Percentiles rank a stretch among this genome's conserved stretches.
These are phyloP conservation scores for Oryza brachyantha DNA, from an alignment of 176 grass and related monocot species.

Conservation along the genomic window DNA sequence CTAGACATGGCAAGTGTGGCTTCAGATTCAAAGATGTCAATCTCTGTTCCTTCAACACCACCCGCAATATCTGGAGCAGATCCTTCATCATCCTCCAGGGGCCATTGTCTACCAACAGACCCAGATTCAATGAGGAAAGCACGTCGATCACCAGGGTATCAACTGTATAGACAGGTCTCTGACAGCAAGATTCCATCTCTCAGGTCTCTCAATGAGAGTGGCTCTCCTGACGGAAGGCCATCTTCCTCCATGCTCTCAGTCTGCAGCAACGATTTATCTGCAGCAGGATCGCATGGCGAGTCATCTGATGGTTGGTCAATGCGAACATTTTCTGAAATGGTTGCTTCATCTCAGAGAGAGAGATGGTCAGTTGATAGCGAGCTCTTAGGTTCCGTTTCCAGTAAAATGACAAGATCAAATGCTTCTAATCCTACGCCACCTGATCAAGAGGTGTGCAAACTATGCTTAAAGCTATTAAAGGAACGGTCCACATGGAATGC, in stretches of 20 bases:
- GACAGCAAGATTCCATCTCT: conserved; percentile 92
- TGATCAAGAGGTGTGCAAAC: conserved; percentile 66
- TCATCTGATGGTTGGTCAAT: conserved; percentile 97
- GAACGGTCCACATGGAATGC: conserved; percentile 60
- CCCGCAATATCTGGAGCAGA: conserved; percentile 38
- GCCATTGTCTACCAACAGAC: conserved; percentile 35
- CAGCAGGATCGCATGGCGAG: conserved; percentile 47
- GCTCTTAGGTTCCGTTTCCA: conserved; percentile 51
- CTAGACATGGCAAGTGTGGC: conserved; percentile 41
- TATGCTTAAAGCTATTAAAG: conserved; percentile 67
- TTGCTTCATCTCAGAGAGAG: conserved; percentile 71
- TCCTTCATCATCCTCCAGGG: conserved; percentile 50
- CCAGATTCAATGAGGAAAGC: conserved; percentile 64
- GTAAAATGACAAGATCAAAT: conserved; percentile 47
- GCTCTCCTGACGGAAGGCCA: conserved; percentile 54
- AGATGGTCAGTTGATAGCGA: conserved; percentile 85
- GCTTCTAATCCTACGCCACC: conserved; percentile 44
- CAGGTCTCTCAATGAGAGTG: conserved; percentile 67
- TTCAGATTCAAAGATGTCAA: conserved; percentile 57
- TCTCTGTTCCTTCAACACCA: conserved; percentile 56
- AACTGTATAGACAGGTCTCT: conserved; percentile 75
- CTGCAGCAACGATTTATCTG: conserved; percentile 55
- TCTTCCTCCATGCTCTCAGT: conserved; percentile 57
- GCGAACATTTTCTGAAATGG: conserved; percentile 89
- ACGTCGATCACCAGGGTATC: conserved; percentile 70